These are phyloP conservation scores for Ophiostoma piceae DNA, from an alignment of 2,329 filamentous ascomycete species.

Conservation along the genomic window DNA sequence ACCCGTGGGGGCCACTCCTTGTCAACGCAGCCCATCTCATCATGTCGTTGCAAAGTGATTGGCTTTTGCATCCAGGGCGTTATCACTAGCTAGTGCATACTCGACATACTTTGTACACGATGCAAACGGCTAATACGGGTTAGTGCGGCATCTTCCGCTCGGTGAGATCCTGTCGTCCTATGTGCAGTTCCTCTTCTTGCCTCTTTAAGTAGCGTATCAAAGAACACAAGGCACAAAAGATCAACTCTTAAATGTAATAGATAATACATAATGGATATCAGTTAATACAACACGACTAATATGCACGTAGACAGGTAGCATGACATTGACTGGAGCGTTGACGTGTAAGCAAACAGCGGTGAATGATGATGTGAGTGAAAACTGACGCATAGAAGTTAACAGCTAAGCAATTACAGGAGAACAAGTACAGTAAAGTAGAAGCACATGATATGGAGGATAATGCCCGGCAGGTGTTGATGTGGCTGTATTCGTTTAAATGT, in stretches of 20 bases:
- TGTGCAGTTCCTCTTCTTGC: not conserved
- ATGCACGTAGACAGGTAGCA: not conserved
- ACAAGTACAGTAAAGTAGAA: not conserved
- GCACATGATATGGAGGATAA: not conserved
- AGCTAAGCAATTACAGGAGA: not conserved
- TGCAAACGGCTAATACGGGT: not conserved
- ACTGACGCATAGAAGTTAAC: not conserved
- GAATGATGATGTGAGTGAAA: not conserved
- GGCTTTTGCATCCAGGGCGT: not conserved
- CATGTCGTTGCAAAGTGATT: not conserved
- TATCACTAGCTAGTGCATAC: not conserved
- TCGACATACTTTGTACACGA: not conserved
- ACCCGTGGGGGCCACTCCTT: not conserved
- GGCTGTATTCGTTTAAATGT: not conserved
- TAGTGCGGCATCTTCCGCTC: not conserved
- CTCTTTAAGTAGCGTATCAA: not conserved
- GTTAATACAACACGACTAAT: not conserved
- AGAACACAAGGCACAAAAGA: not conserved
- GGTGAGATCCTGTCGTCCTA: not conserved
- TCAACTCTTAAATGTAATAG: too few relatives aligned
- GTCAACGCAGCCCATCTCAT: not conserved
- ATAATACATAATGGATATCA: too few relatives aligned
- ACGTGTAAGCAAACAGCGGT: slow-evolving; percentile 12
- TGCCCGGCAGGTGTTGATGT: not conserved
- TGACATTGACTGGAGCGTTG: slow-evolving; percentile 2